Evolutionary conservation across 345 rosid species (phyloP).

Genomic region (Odontarrhena argentea): DNA sequence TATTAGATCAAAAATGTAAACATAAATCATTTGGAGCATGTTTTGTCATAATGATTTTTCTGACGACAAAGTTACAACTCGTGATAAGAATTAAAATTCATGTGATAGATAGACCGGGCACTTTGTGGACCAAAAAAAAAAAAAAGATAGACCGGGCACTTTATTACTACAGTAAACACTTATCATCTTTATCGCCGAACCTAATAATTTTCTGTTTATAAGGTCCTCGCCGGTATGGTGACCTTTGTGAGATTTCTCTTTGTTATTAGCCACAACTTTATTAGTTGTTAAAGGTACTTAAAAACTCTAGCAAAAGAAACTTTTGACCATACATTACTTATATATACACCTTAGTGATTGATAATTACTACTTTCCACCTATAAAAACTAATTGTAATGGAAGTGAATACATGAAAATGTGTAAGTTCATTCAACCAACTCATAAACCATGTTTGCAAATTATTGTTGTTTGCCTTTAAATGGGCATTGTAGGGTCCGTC

Average conservation of each 20-base stretch:
- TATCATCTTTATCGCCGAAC: slow-evolving; percentile 8
- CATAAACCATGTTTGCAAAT: slow-evolving; percentile 35
- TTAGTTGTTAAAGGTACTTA: slow-evolving; percentile 38
- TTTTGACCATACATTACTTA: slow-evolving; percentile 27
- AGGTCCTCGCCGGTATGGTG: slow-evolving; percentile 17
- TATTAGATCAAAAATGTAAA: not conserved
- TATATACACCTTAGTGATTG: slow-evolving; percentile 16
- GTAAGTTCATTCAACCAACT: slow-evolving; percentile 39
- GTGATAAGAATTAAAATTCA: not conserved
- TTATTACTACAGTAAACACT: not conserved
- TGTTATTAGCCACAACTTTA: slow-evolving; percentile 24
- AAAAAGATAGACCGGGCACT: not conserved
- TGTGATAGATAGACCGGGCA: not conserved
- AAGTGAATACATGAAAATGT: slow-evolving; percentile 19
- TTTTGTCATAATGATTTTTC: slow-evolving; percentile 3
- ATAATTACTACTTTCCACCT: slow-evolving; percentile 16
- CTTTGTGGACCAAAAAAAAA: no score
- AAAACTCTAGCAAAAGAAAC: slow-evolving; percentile 23
- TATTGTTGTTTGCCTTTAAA: slow-evolving; percentile 33
- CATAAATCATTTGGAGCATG: not conserved
- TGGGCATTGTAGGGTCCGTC: slow-evolving; percentile 41
- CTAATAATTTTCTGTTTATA: not conserved
- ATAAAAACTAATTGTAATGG: slow-evolving; percentile 6
- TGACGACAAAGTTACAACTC: not conserved
- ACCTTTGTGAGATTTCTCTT: slow-evolving; percentile 28